Base-by-base conservation (phyloP, 73 alveolate genomes). In the Paramecium octaurelia region DNA sequence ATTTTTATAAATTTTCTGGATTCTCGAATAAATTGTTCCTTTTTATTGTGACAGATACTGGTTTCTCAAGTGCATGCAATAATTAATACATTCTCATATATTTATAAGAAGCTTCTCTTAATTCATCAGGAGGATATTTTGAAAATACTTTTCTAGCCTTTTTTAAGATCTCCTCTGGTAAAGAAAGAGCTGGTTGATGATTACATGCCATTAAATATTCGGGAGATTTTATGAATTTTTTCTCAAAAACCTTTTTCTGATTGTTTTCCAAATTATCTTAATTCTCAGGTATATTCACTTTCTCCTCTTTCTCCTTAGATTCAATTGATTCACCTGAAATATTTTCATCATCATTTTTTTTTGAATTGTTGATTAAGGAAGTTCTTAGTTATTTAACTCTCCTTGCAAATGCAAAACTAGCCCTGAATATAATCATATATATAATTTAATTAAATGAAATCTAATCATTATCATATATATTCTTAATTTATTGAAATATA, bases 71-170 rank as follows among this genome's bases (percentile, higher is more conserved):
- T 8, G 94, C 92, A 89, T 89, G 94, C 46, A 71, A 46, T 54
- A 70, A 89, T 29, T 89, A 73, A 70, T 89, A 70, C 94, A 89
- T 89, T 50, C 84, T 71, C 94, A 89, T 71, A 71, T 70, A 89
- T 46, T 89, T 70, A 16, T 89, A 80, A 4, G 91, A 80, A 1
- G 91, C 75, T 1, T 44, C 75, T 71, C 94, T 89, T 21, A 89
- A 73, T 16, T 89, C 92, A 35, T 69, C 58, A 24, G 71, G 94
- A 71, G 75, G 69, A 71, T 89, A 89, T 60, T 89, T 89, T 27
- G 29, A 46, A 23, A 44, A 87, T 58, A 31, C 71, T 58, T 64
- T 87, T 40, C 69, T 87, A 11, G 27, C 84, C 14, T 34, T 64
- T 42, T 64, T 64, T 64, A 64, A 23, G 2, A 64, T 64, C 27